phyloP scores from a whole-genome alignment of 2,329 filamentous ascomycete species.

The Elsinoe perseae region DNA sequence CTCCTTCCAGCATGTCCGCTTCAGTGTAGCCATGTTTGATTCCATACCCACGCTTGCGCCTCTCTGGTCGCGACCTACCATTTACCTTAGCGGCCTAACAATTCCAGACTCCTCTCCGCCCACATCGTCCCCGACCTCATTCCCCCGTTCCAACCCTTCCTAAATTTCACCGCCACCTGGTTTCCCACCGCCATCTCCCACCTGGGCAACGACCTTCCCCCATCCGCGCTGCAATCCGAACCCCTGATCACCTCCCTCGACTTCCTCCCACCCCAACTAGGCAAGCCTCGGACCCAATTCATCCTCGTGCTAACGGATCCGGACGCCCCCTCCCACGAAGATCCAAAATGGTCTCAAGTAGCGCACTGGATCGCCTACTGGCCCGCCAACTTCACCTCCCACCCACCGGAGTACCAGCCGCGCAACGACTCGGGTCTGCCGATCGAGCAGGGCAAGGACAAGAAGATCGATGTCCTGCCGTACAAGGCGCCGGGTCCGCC shows the following conservation, averaged over 20 bases:
- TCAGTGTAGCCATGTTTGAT: too few relatives aligned
- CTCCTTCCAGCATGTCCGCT: neutral
- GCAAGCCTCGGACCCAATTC: slow-evolving; percentile 33
- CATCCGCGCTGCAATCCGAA: slow-evolving; percentile 35
- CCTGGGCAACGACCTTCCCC: slow-evolving; percentile 49
- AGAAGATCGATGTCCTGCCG: slow-evolving; percentile 36
- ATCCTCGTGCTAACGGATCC: slow-evolving; percentile 50
- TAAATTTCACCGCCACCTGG: slow-evolving; percentile 45
- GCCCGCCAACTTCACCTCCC: slow-evolving; percentile 20
- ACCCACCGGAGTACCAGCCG: neutral
- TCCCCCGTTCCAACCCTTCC: slow-evolving; percentile 50
- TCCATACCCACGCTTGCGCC: too few relatives aligned
- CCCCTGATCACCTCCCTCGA: slow-evolving; percentile 31
- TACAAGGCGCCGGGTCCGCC: slow-evolving; percentile 51
- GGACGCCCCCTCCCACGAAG: slow-evolving; percentile 47
- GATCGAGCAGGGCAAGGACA: neutral
- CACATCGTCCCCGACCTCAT: slow-evolving; percentile 41
- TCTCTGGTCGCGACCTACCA: too few relatives aligned
- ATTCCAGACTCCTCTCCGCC: neutral
- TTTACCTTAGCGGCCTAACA: neutral
- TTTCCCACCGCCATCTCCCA: slow-evolving; percentile 38
- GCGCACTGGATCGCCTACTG: slow-evolving; percentile 48
- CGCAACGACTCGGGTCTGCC: neutral
- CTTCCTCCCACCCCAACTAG: slow-evolving; percentile 22
- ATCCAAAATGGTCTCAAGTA: slow-evolving; percentile 51